Conservation (phyloP, 805 yeast genomes). For the Gaillardinia entomophila region DNA sequence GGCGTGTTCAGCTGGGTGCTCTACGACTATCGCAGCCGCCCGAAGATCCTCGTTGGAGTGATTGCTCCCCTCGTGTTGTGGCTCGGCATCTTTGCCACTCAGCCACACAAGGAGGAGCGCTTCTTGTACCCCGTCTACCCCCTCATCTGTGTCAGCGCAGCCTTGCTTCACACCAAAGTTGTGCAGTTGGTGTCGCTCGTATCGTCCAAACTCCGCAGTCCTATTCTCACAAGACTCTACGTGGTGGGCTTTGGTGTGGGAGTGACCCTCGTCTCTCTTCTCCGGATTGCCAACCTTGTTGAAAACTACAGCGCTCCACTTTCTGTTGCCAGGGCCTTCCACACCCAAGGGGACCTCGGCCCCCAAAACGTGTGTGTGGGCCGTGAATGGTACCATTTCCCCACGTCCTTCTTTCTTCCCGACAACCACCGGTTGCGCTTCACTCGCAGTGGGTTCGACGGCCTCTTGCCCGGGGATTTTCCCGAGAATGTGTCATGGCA, state of each 20-base stretch:
- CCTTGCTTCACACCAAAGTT: constrained; percentile 34
- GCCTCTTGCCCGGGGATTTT: constrained; percentile 86
- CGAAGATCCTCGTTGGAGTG: constrained; percentile 5
- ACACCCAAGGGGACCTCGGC: constrained; percentile 14
- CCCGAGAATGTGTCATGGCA: constrained; percentile 30
- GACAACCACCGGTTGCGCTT: constrained; percentile 59
- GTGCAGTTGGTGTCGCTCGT: constrained; percentile 4
- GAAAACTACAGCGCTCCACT: constrained; percentile 73
- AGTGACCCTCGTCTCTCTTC: constrained; percentile 8
- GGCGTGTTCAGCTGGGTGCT: constrained; percentile 27
- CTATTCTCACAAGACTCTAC: constrained; percentile 10
- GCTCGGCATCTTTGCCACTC: constrained; percentile 59
- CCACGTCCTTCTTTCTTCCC: constrained; percentile 79
- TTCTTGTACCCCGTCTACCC: constrained; percentile 85
- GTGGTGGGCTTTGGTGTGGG: constrained; percentile 5
- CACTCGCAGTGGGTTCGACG: constrained; percentile 74
- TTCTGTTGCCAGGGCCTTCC: constrained; percentile 44
- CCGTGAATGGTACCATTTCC: constrained; percentile 91
- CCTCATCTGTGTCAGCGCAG: constrained; percentile 56
- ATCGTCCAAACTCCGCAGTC: constrained; percentile 1
- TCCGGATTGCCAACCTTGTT: constrained; percentile 57
- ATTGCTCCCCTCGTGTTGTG: constrained; percentile 55
- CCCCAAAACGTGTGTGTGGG: constrained; percentile 73
- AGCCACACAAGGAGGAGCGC: constrained; percentile 92
- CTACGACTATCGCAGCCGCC: constrained; percentile 2